These are phyloP conservation scores for Emericellopsis terricola DNA, from an alignment of 495 filamentous ascomycete genomes.

Conservation along the genomic window DNA sequence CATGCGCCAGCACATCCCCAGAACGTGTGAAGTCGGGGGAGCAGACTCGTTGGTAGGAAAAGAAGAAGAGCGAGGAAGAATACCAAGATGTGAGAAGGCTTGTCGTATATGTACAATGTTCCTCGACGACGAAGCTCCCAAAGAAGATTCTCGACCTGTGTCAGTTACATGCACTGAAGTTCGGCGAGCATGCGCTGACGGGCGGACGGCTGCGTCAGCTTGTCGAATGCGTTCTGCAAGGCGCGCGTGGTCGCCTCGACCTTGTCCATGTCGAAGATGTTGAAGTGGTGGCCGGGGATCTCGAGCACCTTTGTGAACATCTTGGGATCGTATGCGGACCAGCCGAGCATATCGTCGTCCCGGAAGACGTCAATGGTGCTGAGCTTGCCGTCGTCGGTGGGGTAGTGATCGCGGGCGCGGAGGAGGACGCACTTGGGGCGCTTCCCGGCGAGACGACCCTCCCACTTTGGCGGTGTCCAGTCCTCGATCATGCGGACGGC, in stretches of 20 bases:
- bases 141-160: too few relatives aligned
- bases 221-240: conserved; percentile 15
- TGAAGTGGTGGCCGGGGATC: conserved; percentile 25
- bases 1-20: too few relatives aligned
- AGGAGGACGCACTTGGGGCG: conserved; percentile 20
- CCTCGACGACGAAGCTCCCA: not conserved
- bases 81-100: not conserved
- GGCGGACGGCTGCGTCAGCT: too few relatives aligned
- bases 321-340: conserved; percentile 15
- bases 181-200: too few relatives aligned
- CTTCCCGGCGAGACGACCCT: conserved; percentile 1
- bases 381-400: conserved; percentile 6
- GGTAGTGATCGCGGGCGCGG: conserved; percentile 15
- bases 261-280: conserved; percentile 14
- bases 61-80: not conserved
- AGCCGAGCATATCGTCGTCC: conserved; percentile 15
- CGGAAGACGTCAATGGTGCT: conserved; percentile 17
- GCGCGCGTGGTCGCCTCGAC: conserved; percentile 12
- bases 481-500: conserved; percentile 15
- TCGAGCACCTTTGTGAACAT: conserved; percentile 19
- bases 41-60: too few relatives aligned
- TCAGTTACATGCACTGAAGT: too few relatives aligned
- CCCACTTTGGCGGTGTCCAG: conserved; percentile 19
- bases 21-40: too few relatives aligned
- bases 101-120: too few relatives aligned